phyloP scores from a whole-genome alignment of 768 basidiomycete genomes.

The Cubamyces sp. region DNA sequence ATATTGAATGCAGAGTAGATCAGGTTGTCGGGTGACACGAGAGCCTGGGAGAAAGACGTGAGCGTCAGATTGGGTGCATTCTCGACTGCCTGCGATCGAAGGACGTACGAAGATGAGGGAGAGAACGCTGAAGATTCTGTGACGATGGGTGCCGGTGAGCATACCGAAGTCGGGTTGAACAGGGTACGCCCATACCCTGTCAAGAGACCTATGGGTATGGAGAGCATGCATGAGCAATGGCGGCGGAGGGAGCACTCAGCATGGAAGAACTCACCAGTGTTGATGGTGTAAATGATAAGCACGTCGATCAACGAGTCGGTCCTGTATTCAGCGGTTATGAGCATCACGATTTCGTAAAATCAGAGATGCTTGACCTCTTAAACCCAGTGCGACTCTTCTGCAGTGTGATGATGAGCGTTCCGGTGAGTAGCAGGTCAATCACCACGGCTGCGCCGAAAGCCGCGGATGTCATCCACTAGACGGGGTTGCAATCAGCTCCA shows the following conservation, averaged over 20 bases:
- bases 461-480: conserved; percentile 1
- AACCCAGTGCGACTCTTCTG: conserved; percentile 2
- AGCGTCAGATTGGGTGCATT: neutral
- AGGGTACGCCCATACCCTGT: neutral
- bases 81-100: neutral
- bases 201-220: neutral
- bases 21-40: conserved; percentile 2
- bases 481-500: too few species aligned
- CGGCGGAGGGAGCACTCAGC: too few species aligned
- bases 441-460: conserved; percentile 2
- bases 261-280: conserved; percentile 6
- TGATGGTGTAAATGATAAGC: conserved; percentile 14
- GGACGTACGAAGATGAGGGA: conserved; percentile 6
- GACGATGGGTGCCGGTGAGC: too few species aligned
- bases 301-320: conserved; percentile 8
- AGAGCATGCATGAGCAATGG: neutral
- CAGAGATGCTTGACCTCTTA: neutral
- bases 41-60: neutral
- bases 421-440: conserved; percentile 15
- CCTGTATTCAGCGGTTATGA: neutral
- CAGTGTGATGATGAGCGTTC: conserved; percentile 4
- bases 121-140: conserved; percentile 3
- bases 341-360: neutral
- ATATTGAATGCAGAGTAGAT: conserved; percentile 14
- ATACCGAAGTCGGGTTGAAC: too few species aligned